A percentile compares a stretch with the other conserved stretches of the same genome.
Conservation (phyloP, 768 basidiomycete species). For the Thelephora ganbajun region DNA sequence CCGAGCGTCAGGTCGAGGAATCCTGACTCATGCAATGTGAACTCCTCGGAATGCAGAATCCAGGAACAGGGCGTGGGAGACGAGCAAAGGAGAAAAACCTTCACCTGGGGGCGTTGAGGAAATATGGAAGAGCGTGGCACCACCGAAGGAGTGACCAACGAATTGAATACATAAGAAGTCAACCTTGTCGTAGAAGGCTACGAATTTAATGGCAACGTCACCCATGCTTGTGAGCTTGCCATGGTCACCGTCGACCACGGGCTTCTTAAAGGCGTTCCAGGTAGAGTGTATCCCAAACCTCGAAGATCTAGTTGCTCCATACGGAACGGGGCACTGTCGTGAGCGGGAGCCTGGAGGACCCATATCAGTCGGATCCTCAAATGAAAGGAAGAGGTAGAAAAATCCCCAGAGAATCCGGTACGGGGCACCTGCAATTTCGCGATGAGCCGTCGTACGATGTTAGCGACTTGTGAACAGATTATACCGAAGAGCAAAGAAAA, state of each 20-base stretch:
- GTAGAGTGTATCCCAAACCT: constrained; percentile 51
- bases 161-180: constrained; percentile 10
- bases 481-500: background rate
- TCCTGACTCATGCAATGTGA: constrained; percentile 31
- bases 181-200: background rate
- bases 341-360: constrained; percentile 7
- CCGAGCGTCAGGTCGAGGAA: no score
- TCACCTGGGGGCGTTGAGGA: constrained; percentile 34
- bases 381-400: constrained; percentile 11
- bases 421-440: background rate
- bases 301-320: constrained; percentile 60
- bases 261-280: constrained; percentile 38
- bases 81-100: constrained; percentile 30
- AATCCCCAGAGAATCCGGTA: background rate
- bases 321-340: constrained; percentile 20
- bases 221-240: background rate
- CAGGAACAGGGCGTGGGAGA: constrained; percentile 45
- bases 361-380: constrained; percentile 8
- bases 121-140: constrained; percentile 38
- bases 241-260: constrained; percentile 20
- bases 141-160: constrained; percentile 45
- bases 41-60: constrained; percentile 78
- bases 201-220: background rate
- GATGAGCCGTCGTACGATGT: background rate
- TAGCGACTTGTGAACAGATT: background rate